Evolutionary conservation across 805 yeast species (phyloP).

Genomic region (Teunomyces aglyptinius): DNA sequence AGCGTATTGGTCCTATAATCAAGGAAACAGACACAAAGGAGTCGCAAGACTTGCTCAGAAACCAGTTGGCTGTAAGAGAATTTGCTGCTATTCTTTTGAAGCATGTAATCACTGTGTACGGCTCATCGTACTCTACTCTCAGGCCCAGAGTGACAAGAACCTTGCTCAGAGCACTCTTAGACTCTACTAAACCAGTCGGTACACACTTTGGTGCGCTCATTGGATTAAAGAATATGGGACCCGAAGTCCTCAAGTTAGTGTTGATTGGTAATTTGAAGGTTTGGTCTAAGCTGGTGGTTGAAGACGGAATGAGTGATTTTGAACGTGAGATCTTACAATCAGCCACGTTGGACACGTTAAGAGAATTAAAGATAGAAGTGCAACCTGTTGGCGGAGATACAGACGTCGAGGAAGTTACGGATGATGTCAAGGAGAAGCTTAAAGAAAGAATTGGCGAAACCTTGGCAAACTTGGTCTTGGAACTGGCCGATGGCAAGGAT

Average conservation of each 20-base stretch:
- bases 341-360: constrained; percentile 54
- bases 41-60: constrained; percentile 27
- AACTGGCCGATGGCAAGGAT: constrained; percentile 47
- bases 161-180: constrained; percentile 83
- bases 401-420: constrained; percentile 30
- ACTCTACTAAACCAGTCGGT: constrained; percentile 77
- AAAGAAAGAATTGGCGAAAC: constrained; percentile 59
- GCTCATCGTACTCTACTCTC: constrained; percentile 81
- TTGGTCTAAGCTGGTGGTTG: constrained; percentile 69
- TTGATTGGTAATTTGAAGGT: constrained; percentile 79
- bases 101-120: constrained; percentile 75
- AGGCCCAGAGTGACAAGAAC: constrained; percentile 95
- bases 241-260: constrained; percentile 81
- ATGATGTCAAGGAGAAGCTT: constrained; percentile 41
- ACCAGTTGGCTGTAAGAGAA: constrained; percentile 69
- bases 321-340: constrained; percentile 49
- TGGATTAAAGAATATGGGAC: constrained; percentile 81
- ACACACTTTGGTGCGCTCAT: constrained; percentile 90
- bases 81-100: constrained; percentile 82
- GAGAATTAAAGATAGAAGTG: constrained; percentile 39
- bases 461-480: constrained; percentile 49
- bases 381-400: constrained; percentile 26
- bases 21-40: constrained; percentile 36
- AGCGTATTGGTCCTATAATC: constrained; percentile 65
- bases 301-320: constrained; percentile 33